These are phyloP conservation scores for Spergularia azorica DNA, from an alignment of 179 eudicot species.

Conservation along the genomic window DNA sequence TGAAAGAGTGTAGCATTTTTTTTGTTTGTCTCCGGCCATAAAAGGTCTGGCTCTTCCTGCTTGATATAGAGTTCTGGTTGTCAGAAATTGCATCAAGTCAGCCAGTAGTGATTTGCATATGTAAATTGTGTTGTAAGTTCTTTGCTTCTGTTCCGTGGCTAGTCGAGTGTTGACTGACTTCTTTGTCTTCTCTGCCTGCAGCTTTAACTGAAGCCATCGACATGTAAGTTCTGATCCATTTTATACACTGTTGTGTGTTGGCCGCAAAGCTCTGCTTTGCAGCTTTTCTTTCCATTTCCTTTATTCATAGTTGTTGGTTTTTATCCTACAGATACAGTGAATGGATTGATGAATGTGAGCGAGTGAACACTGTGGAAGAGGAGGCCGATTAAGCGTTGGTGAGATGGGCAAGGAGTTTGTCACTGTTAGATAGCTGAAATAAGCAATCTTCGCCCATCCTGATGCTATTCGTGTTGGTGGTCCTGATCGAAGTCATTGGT, in stretches of 20 bases:
- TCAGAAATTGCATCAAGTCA: not conserved
- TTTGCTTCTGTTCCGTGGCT: not conserved
- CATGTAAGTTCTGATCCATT: constrained; percentile 53
- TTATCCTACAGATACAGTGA: constrained; percentile 63
- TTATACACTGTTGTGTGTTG: too few relatives aligned
- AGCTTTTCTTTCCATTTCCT: not conserved
- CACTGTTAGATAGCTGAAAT: constrained; percentile 17
- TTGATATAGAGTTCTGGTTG: not conserved
- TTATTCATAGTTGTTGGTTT: constrained; percentile 1
- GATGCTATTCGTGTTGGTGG: constrained; percentile 16
- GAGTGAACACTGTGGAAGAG: constrained; percentile 71
- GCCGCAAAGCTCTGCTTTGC: too few relatives aligned
- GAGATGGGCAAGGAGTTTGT: constrained; percentile 19
- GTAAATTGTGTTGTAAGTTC: not conserved
- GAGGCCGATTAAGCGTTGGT: constrained; percentile 43
- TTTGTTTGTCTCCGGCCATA: not conserved
- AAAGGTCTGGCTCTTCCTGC: not conserved
- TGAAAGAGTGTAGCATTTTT: too few relatives aligned
- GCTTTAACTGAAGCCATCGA: constrained; percentile 90
- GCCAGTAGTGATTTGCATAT: not conserved
- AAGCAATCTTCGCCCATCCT: constrained; percentile 14
- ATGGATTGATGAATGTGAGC: constrained; percentile 93
- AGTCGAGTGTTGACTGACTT: not conserved
- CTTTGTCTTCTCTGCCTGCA: constrained; percentile 35
- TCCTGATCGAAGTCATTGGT: constrained; percentile 2